Evolutionary conservation across 2,329 filamentous ascomycete genomes (phyloP), one percentile per base, ranked within the genome.

Genomic region (Macrophomina phaseolina): DNA sequence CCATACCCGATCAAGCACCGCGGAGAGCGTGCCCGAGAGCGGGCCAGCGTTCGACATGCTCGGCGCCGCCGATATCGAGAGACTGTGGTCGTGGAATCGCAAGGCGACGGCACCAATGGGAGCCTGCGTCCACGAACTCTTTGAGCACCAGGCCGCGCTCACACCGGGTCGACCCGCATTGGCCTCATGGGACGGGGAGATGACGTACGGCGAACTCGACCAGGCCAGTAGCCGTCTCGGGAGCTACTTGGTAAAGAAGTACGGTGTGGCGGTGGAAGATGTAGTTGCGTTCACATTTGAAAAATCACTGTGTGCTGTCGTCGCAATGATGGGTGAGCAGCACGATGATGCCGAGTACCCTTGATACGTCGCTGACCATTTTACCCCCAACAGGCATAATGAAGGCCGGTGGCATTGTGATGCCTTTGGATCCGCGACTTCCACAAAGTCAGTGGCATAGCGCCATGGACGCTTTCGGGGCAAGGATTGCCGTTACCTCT

Each of bases 211-310:
- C 1, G 72, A 77, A 62, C 71, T 78, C 8, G 72, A 74, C 30
- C 49, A 55, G 16, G 55, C 71, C 6, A 70, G 74, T 63, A 55
- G 2, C 60, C 70, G 12, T 69, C 74, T 7, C 70, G 75, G 46
- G 71, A 71, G 16, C 68, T 78, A 2, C 74, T 75, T 40, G 70
- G 73, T 64, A 65, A 74, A 69, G 14, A 64, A 62, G 40, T 58
- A 65, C 1, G 71, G 73, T 12, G 68, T 82, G 7, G 65, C 69
- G 0, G 71, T 71, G 0, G 78, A 78, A 34, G 68, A 68, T 1
- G 45, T 79, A 0, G 73, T 81, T 4, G 76, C 77, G 0, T 64
- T 81, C 45, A 75, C 73, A 51, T 79, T 80, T 51, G 75, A 79
- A 23, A 38, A 38, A 38, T 38, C 36, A 38, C 36, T 38, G 11